Percentiles rank a stretch among this genome's conserved stretches.
Evolutionary conservation across 176 grass and related monocot genomes (phyloP).

Genomic region (Pontederia crassipes): DNA sequence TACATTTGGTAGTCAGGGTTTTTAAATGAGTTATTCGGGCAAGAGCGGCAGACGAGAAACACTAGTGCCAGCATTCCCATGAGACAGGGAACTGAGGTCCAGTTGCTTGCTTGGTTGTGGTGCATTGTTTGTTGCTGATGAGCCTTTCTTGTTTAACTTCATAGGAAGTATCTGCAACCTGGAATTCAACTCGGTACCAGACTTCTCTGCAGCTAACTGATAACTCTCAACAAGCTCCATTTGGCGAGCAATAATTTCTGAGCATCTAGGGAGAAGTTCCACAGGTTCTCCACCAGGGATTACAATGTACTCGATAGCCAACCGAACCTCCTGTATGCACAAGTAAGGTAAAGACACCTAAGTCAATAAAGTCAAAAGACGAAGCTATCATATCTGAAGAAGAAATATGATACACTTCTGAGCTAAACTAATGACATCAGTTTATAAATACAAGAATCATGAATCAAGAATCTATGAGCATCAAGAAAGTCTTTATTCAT

Average conservation of each 20-base stretch:
- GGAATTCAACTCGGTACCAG: conserved; percentile 69
- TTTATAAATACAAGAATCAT: no score
- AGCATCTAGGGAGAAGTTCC: conserved; percentile 91
- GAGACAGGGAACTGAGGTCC: conserved; percentile 37
- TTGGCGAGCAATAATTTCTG: conserved; percentile 86
- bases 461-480: no score
- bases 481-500: no score
- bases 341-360: background rate
- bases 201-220: conserved; percentile 82
- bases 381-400: background rate
- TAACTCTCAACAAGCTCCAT: conserved; percentile 96
- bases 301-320: conserved; percentile 96
- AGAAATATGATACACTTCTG: background rate
- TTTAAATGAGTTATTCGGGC: conserved; percentile 40
- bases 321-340: conserved; percentile 54
- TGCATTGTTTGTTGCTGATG: conserved; percentile 7
- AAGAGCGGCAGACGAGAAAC: conserved; percentile 77
- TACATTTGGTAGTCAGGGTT: background rate
- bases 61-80: conserved; percentile 40
- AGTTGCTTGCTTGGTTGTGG: conserved; percentile 29
- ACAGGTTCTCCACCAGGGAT: conserved; percentile 85
- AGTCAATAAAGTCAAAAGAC: background rate
- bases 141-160: conserved; percentile 64
- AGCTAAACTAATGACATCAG: no score
- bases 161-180: conserved; percentile 92